Base-by-base conservation (phyloP, 192 early-diverging fungal genomes). In the Piromyces finnis region DNA sequence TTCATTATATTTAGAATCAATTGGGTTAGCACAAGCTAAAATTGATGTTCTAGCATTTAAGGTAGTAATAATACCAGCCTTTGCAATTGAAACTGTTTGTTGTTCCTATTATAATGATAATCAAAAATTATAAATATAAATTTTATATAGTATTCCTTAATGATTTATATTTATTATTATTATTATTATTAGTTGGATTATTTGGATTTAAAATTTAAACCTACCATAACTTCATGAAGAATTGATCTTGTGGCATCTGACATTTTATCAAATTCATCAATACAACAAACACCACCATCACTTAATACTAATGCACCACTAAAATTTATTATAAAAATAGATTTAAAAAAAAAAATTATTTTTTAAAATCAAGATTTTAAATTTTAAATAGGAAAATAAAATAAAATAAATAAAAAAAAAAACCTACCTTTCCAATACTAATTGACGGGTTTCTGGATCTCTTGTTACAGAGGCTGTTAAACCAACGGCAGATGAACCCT, bases 261-360 rank as follows among this genome's bases (percentile, higher is more conserved):
- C 78, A 79, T 79, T n/a, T 98, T 99, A 87, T 98, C 97, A 89
- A 99, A 99, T 86, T 99, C 97, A 86, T 99, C 97, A 83, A 99
- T 99, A 83, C 94, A 96, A 82, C 97, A 99, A 16, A 99, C 87
- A 81, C 97, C 97, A 78, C 95, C 95, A 86, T 99, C 97, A 82
- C 92, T 93, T 39, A 99, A 87, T 15, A 99, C 97, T 41, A 99
- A 85, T 1, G 97, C 97, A 86, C 97, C 97, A 83, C 95, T 92
- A 51, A 17, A 78, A 28, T 29, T 30, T 77, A 29, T 29, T 26
- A 35, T 27, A 83, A 30, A 30, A 27, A 41, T 30, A 3, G 16
- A 37, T 14, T 37, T 15, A 37, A 37, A 37, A 14, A 14, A 14
- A 12, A 37, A 14, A 37, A 14, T 37, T 14, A 37, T 14, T 37